Base-by-base conservation (phyloP, 192 early-diverging fungal genomes). In the Gryganskiella cystojenkinii region DNA sequence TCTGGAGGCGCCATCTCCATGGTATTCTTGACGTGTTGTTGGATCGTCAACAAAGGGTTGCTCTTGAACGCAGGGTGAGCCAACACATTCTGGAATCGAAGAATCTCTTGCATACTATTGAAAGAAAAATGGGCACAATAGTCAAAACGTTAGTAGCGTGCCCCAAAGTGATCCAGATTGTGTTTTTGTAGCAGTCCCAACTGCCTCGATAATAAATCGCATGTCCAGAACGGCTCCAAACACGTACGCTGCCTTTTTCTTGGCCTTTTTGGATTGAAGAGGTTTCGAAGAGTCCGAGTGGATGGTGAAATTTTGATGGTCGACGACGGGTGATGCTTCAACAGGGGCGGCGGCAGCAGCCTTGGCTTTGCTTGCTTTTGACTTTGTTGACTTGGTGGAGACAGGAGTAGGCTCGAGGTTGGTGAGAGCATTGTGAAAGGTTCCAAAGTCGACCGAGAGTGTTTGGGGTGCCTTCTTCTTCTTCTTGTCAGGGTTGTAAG, bases 21-120 rank as follows among this genome's bases (percentile, higher is more conserved):
- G 3, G 89, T 91, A 67, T 95, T 95, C 47, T 89, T 80, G 67
- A 95, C 80, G 64, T 95, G 93, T 52, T 89, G 86, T 24, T 87
- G 83, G 34, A 95, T 91, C 7, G 92, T 91, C 15, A 84, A 85
- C 33, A 95, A 61, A 4, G 93, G 90, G 46, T 92, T 86, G 20
- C 83, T 81, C 66, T 89, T 83, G 79, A 93, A 95, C 22, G 90
- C 86, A 15, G 89, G 86, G 70, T 95, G 93, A 6, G 69, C 78
- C 59, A 93, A 59, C 2, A 95, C 85, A 72, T 92, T 90, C 50
- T 88, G 87, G 66, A 95, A 90, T 22, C 93, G 84, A 52, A 87
- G 80, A 37, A 92, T 91, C 56, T 95, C 93, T 51, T 74, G 73
- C 44, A 91, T 79, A 20, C 87, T 90, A 60, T 50, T 40, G 14